Evolutionary conservation across 2,329 filamentous ascomycete genomes (phyloP).

Genomic region (Nemania sp.): DNA sequence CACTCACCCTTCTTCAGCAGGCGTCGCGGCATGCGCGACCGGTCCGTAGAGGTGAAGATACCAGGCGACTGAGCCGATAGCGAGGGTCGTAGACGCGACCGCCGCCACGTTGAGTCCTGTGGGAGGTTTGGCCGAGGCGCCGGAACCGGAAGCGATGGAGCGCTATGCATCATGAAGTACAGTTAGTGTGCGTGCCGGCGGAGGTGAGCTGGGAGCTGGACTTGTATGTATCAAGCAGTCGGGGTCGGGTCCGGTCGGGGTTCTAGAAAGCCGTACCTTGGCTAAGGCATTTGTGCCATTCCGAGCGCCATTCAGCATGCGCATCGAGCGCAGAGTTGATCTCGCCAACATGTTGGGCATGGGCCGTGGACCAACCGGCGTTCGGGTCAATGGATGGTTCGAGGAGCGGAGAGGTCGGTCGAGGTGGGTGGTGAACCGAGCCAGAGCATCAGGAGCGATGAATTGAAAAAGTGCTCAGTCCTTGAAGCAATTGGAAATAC

Average conservation of each 20-base stretch:
- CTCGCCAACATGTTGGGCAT: slow-evolving; percentile 85
- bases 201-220: neutral
- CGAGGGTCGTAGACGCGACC: slow-evolving; percentile 81
- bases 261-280: slow-evolving; percentile 65
- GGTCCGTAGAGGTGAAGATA: slow-evolving; percentile 96
- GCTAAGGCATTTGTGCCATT: slow-evolving; percentile 71
- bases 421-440: slow-evolving; percentile 28
- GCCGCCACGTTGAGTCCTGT: slow-evolving; percentile 86
- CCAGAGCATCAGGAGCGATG: slow-evolving; percentile 26
- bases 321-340: slow-evolving; percentile 86
- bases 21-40: slow-evolving; percentile 84
- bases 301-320: slow-evolving; percentile 77
- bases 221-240: neutral
- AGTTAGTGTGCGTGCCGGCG: slow-evolving; percentile 19
- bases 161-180: slow-evolving; percentile 48
- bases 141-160: slow-evolving; percentile 72
- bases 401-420: slow-evolving; percentile 27
- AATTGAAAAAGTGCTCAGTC: slow-evolving; percentile 40
- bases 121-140: slow-evolving; percentile 72
- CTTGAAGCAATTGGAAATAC: slow-evolving; percentile 41
- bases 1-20: slow-evolving; percentile 96
- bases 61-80: slow-evolving; percentile 89
- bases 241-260: slow-evolving; percentile 4
- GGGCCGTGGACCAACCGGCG: slow-evolving; percentile 42
- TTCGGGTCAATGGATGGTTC: slow-evolving; percentile 33